Conservation (phyloP, 2,329 filamentous ascomycete species). For the Paraconiothyrium brasiliense region DNA sequence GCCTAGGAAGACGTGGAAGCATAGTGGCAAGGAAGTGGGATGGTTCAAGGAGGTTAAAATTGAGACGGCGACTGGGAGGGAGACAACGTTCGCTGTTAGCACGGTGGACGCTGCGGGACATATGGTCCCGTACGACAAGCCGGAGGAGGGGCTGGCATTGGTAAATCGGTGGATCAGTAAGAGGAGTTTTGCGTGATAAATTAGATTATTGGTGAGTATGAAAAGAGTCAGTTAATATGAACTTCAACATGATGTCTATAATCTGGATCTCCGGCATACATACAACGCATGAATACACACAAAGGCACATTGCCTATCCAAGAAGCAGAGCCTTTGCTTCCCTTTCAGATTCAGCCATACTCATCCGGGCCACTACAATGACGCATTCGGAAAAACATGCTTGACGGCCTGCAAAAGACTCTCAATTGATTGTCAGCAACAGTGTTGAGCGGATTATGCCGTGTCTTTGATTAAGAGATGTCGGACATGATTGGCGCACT, state of each 20-base stretch:
- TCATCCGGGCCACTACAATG: too few species aligned
- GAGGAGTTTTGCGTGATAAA: conserved; percentile 38
- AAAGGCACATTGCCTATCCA: too few species aligned
- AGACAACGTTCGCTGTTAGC: conserved; percentile 46
- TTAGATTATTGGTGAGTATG: background rate
- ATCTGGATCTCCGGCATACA: background rate
- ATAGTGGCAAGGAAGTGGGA: conserved; percentile 36
- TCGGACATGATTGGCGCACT: too few species aligned
- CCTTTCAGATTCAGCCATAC: too few species aligned
- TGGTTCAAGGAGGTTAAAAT: conserved; percentile 49
- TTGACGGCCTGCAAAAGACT: too few species aligned
- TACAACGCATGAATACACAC: background rate
- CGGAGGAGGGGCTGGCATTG: conserved; percentile 41
- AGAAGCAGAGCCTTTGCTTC: too few species aligned
- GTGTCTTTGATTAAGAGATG: too few species aligned
- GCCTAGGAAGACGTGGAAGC: conserved; percentile 37
- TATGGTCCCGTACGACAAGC: conserved; percentile 51
- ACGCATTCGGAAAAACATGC: too few species aligned
- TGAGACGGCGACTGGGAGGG: conserved; percentile 35
- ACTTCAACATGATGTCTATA: too few species aligned
- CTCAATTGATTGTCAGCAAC: too few species aligned
- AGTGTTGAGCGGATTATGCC: too few species aligned
- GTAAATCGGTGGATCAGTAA: conserved; percentile 41
- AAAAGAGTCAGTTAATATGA: background rate
- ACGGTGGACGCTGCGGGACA: conserved; percentile 55